Base-by-base conservation (phyloP, 208 protist genomes). In the Crithidia bombi region DNA sequence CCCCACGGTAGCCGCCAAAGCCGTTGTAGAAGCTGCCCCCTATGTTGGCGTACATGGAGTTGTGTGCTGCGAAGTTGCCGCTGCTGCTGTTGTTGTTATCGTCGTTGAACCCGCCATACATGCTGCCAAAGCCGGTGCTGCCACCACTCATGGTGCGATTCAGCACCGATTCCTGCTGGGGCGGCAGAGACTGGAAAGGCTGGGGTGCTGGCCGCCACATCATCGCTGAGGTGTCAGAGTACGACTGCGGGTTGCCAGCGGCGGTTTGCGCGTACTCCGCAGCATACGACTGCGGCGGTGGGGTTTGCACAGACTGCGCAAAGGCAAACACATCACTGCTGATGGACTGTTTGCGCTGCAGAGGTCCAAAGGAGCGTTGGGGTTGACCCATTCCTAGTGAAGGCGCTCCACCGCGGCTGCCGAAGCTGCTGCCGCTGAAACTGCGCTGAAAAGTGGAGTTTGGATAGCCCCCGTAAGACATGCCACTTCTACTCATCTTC, bases 31-130 rank as follows among this genome's bases (percentile, higher is more conserved):
- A 66, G 35, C 61, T 66, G 10, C 61, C 35, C 47, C 44, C 17
- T n/a, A 51, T 51, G 28, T 66, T 66, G 23, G 33, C 46, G 35
- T 66, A 66, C 11, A 66, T 56, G 9, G 61, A 66, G 33, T 66
- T 55, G 5, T 32, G 23, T 3, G 21, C 43, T 1, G 11, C 6
- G 30, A 38, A 10, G 43, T 32, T 66, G 23, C 30, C 46, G 61
- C 33, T 46, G 61, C 23, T 23, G 25, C 21, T 32, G 54, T 23
- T n/a, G 35, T 9, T 5, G 54, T 25, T 43, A 35, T 62, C n/a
- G 38, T 62, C 21, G 46, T 46, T 35, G 28, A 66, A 54, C n/a
- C 61, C 46, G 14, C 35, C 35, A 47, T 66, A 66, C 46, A 56
- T 43, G 33, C 61, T 66, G 30, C 46, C 61, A 33, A 51, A 66